phyloP scores from a whole-genome alignment of 2,329 filamentous ascomycete species.

The Massarina eburnea region DNA sequence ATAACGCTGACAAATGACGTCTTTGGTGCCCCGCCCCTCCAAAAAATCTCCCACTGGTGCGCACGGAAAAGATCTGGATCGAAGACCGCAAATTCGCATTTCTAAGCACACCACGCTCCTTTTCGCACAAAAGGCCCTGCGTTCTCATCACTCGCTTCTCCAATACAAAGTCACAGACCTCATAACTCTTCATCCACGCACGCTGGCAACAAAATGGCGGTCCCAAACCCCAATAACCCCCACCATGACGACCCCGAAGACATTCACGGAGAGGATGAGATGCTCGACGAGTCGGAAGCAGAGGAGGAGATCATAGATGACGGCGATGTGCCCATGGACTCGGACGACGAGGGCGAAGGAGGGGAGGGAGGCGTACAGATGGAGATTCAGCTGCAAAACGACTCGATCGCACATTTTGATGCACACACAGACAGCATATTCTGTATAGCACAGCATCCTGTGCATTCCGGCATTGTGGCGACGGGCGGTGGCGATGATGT shows the following conservation, averaged over 20 bases:
- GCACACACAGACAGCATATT: constrained; percentile 88
- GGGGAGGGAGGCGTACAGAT: constrained; percentile 52
- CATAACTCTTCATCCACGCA: not conserved
- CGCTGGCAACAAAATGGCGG: constrained; percentile 20
- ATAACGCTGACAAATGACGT: too few relatives aligned
- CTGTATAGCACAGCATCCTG: constrained; percentile 89
- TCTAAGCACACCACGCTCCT: constrained; percentile 26
- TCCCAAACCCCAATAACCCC: constrained; percentile 26
- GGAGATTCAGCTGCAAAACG: constrained; percentile 83
- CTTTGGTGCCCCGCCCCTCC: too few relatives aligned
- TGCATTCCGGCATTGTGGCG: constrained; percentile 73
- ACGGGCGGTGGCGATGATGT: constrained; percentile 87
- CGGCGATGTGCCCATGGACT: constrained; percentile 79
- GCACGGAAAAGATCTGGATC: constrained; percentile 37
- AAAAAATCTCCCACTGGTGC: too few relatives aligned
- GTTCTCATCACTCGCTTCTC: not conserved
- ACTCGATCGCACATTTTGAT: constrained; percentile 92
- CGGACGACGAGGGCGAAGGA: constrained; percentile 62
- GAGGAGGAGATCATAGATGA: constrained; percentile 72
- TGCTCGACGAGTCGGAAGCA: constrained; percentile 76
- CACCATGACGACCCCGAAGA: constrained; percentile 35
- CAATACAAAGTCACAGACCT: not conserved
- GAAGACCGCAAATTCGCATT: constrained; percentile 28
- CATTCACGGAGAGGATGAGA: constrained; percentile 67
- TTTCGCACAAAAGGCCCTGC: too few relatives aligned